Base-by-base conservation (phyloP, 1,284 basidiomycete species). In the Peniophora sp. region DNA sequence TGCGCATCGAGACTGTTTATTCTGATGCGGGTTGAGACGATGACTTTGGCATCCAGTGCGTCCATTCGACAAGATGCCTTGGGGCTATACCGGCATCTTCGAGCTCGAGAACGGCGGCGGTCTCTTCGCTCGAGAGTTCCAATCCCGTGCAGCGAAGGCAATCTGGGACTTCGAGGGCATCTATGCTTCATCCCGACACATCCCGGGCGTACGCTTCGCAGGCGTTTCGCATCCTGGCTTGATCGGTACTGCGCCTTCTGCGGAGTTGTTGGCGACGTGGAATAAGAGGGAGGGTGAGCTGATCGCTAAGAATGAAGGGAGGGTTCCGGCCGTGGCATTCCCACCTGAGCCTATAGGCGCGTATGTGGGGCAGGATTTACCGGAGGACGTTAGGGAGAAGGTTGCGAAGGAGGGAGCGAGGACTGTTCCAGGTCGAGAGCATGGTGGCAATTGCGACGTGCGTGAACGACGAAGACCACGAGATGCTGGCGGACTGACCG, bases 361-460 rank as follows among this genome's bases (percentile, higher is more conserved):
- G 3, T 83, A 90, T 59, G 77, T 91, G 8, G 88, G 88, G 0
- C 81, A 84, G 59, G 74, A 85, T 43, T 52, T 89, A 6, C 59
- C 69, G 12, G 62, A 69, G 2, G 70, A 74, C 1, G 61, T 84
- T 1, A 63, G 65, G 52, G 67, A 75, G 56, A 83, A 76, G 69
- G 81, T 91, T 55, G 72, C 74, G 16, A 62, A 60, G 32, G 85
- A 90, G 58, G 88, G 88, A 16, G 86, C 87, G 24, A 72, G 88
- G 53, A 91, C 88, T 0, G 72, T 88, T 47, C 87, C 87, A 5
- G 84, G 81, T n/a, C 65, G 86, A 22, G 86, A 89, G 63, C 85
- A 89, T 63, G 87, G 87, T n/a, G 86, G 87, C 22, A 90, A 90
- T 58, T 87, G 85, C 59, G 87, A 90, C 67, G 83, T 83, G 52